A percentile compares a stretch with the other conserved stretches of the same genome.
Evolutionary conservation across 768 basidiomycete species (phyloP).

Genomic region (Pisolithus marmoratus): DNA sequence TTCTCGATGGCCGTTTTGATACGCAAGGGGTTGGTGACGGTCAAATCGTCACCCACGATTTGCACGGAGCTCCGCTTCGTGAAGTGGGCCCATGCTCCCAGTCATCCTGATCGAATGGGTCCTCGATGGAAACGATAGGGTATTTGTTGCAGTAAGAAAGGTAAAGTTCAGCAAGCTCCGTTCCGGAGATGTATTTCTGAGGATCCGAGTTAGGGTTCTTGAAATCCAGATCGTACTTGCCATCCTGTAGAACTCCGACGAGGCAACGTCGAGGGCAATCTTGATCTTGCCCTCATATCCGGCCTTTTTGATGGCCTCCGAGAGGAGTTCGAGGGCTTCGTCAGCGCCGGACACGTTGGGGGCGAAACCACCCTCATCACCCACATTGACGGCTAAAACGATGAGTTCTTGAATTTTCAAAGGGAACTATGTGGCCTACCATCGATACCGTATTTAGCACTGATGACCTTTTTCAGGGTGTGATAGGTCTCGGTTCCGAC

Average conservation of each 20-base stretch:
- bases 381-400: conserved; percentile 89
- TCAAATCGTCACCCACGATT: conserved; percentile 94
- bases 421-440: conserved; percentile 43
- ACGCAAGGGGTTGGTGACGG: conserved; percentile 93
- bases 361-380: conserved; percentile 99
- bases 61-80: conserved; percentile 75
- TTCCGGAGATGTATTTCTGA: conserved; percentile 91
- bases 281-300: conserved; percentile 99
- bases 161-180: conserved; percentile 91
- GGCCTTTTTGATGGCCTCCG: conserved; percentile 95
- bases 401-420: neutral
- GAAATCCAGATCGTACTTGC: conserved; percentile 98
- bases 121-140: conserved; percentile 93
- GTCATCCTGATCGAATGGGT: conserved; percentile 99
- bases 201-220: conserved; percentile 99
- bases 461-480: conserved; percentile 98
- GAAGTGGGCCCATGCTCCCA: conserved; percentile 98
- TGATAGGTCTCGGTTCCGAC: conserved; percentile 98
- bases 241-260: conserved; percentile 99
- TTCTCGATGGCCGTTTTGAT: conserved; percentile 99
- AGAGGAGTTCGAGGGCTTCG: conserved; percentile 92
- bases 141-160: conserved; percentile 83
- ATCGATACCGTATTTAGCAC: conserved; percentile 97
- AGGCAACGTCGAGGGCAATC: conserved; percentile 97
- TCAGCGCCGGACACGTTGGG: conserved; percentile 97